Conservation (phyloP, 176 grass and related monocot genomes). For the Bothriochloa decipiens region DNA sequence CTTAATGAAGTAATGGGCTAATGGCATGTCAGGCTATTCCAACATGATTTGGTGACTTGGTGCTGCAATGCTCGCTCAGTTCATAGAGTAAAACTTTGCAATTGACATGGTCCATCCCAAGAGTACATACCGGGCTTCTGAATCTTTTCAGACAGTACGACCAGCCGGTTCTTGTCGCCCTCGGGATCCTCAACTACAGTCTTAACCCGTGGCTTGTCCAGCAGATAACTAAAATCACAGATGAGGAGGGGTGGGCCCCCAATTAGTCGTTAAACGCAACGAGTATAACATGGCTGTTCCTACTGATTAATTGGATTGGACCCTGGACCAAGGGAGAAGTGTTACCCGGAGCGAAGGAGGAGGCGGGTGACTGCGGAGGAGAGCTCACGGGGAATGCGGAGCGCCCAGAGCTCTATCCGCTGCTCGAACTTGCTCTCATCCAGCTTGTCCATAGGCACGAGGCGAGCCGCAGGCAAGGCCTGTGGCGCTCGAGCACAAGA, state of each 20-base stretch:
- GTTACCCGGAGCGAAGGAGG: conserved; percentile 72
- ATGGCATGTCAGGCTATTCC: not conserved
- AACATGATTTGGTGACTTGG: not conserved
- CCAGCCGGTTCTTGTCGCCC: conserved; percentile 69
- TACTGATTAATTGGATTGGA: conserved; percentile 21
- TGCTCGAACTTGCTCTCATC: conserved; percentile 86
- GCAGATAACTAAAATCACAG: conserved; percentile 51
- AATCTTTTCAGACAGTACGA: conserved; percentile 86
- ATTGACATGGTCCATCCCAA: not conserved
- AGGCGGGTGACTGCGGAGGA: conserved; percentile 65
- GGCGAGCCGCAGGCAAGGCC: no score
- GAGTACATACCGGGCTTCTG: conserved; percentile 62
- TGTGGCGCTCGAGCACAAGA: no score
- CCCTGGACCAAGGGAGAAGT: not conserved
- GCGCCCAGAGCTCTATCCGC: conserved; percentile 63
- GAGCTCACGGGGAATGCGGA: conserved; percentile 79
- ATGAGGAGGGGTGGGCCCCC: not conserved
- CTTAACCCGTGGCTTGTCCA: conserved; percentile 83
- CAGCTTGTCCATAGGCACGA: conserved; percentile 46
- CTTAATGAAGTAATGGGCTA: not conserved
- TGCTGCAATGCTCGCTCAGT: not conserved
- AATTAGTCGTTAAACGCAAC: not conserved
- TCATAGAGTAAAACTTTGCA: not conserved
- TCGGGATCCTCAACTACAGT: conserved; percentile 82
- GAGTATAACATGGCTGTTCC: not conserved